Conservation (phyloP, 352 stramenopile species). For the Paralagenidium karlingii region DNA sequence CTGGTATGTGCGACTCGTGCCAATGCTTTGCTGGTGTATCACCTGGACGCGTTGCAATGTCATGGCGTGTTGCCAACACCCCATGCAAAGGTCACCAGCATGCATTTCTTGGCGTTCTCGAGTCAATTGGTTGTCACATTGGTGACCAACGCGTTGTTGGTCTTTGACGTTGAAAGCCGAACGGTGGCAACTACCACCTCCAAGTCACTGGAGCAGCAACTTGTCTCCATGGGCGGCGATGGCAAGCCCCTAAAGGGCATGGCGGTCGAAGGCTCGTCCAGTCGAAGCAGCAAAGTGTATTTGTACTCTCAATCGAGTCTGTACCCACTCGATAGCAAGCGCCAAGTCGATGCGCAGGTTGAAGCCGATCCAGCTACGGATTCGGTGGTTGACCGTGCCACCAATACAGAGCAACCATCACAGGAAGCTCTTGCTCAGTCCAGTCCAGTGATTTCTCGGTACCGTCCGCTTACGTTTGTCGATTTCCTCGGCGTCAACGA, state of each 20-base stretch:
- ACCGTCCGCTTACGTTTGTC: conserved; percentile 75
- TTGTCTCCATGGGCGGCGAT: neutral
- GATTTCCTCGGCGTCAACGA: conserved; percentile 67
- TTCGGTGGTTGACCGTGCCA: too few species aligned
- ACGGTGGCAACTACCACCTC: too few species aligned
- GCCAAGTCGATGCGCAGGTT: too few species aligned
- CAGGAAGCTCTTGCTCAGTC: too few species aligned
- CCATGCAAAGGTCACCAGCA: conserved; percentile 62
- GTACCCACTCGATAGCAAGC: conserved; percentile 74
- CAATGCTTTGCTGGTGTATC: conserved; percentile 71
- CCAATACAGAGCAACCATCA: too few species aligned
- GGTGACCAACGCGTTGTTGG: conserved; percentile 75
- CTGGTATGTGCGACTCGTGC: conserved; percentile 46
- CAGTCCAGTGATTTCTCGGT: conserved; percentile 69
- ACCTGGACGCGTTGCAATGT: conserved; percentile 80
- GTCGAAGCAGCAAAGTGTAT: conserved; percentile 59
- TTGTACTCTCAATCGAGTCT: conserved; percentile 71
- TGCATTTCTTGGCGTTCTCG: conserved; percentile 62
- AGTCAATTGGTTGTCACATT: conserved; percentile 71
- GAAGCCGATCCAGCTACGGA: too few species aligned
- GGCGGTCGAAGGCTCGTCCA: conserved; percentile 63
- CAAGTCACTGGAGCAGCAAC: conserved; percentile 3
- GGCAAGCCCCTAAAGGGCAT: conserved; percentile 44
- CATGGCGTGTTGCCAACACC: conserved; percentile 53
- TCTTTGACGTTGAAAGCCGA: conserved; percentile 78